Percentiles rank a stretch among this genome's conserved stretches.
phyloP scores from a whole-genome alignment of 169 alveolate genomes.

The Perkinsus marinus region DNA sequence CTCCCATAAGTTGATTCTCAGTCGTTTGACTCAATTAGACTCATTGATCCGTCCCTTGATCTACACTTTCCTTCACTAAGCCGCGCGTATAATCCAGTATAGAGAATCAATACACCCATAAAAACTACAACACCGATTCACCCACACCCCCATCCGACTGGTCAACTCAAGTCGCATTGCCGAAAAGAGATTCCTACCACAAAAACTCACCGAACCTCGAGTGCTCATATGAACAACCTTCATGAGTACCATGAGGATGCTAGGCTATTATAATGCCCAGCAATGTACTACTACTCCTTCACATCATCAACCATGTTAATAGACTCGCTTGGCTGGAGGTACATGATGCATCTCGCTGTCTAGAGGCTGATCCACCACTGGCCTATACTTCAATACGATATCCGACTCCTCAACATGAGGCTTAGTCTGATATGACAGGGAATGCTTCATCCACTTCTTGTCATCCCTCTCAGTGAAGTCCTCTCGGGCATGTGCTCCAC shows the following conservation, averaged over 20 bases:
- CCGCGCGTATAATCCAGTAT: background rate
- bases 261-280: background rate
- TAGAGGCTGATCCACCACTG: slow-evolving; percentile 66
- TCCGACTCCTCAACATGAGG: slow-evolving; percentile 46
- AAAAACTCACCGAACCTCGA: background rate
- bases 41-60: background rate
- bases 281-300: background rate
- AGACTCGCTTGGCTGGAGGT: slow-evolving; percentile 72
- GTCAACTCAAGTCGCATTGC: background rate
- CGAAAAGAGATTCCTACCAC: background rate
- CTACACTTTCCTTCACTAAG: background rate
- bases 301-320: no score
- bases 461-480: slow-evolving; percentile 88
- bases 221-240: no score
- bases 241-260: no score
- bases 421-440: slow-evolving; percentile 64
- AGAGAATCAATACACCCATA: background rate
- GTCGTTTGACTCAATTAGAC: background rate
- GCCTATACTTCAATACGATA: slow-evolving; percentile 53
- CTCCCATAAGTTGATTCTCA: background rate
- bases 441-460: slow-evolving; percentile 86
- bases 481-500: slow-evolving; percentile 98
- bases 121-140: background rate
- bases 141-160: background rate
- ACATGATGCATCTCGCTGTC: slow-evolving; percentile 71